These are phyloP conservation scores for Clavariopsis aquatica DNA, from an alignment of 495 filamentous ascomycete genomes.

Conservation along the genomic window DNA sequence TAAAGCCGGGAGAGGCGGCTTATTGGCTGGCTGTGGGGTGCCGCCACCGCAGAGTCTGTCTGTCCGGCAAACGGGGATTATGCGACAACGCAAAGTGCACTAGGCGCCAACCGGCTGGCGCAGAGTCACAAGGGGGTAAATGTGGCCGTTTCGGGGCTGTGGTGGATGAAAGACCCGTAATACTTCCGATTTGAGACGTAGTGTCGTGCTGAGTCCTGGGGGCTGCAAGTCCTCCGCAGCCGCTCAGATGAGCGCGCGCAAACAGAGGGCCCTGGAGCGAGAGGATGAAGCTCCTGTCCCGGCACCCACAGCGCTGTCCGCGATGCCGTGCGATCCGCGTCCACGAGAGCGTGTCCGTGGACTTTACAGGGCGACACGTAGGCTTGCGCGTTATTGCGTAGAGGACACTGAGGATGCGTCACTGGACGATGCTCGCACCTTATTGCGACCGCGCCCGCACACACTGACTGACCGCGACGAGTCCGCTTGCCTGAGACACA, in stretches of 20 bases:
- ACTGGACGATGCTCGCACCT: constrained; percentile 33
- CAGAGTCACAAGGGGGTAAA: constrained; percentile 26
- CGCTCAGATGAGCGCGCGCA: not conserved
- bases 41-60: constrained; percentile 2
- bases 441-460: constrained; percentile 10
- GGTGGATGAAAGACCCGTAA: constrained; percentile 21
- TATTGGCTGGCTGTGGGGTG: constrained; percentile 18
- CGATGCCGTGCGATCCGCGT: constrained; percentile 11
- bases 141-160: constrained; percentile 5
- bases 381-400: constrained; percentile 13
- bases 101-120: constrained; percentile 28
- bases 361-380: constrained; percentile 9
- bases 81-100: constrained; percentile 23
- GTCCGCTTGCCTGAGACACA: not conserved
- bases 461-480: constrained; percentile 1
- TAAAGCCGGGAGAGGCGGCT: not conserved
- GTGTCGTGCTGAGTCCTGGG: constrained; percentile 21
- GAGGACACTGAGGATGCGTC: constrained; percentile 27
- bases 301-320: constrained; percentile 7
- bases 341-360: constrained; percentile 10
- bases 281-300: constrained; percentile 16
- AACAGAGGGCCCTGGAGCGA: not conserved
- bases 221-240: constrained; percentile 8
- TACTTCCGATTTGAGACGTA: constrained; percentile 23
- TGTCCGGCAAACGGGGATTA: constrained; percentile 13